Evolutionary conservation across 345 rosid genomes (phyloP), one percentile per base, ranked within the genome.

Genomic region (Camelina hispida): DNA sequence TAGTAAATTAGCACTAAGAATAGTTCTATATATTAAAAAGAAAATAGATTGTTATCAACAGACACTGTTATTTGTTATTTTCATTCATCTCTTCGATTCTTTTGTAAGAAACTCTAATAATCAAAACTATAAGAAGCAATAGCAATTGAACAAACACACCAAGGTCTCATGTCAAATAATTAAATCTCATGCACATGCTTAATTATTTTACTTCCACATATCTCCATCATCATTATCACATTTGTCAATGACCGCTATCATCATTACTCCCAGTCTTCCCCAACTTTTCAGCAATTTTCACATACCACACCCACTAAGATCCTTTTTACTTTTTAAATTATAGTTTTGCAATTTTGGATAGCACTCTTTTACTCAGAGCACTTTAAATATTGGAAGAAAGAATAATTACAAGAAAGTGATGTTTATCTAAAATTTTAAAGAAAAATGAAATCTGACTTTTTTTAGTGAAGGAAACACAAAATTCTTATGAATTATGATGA

Each of bases 201-300:
- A 73, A 84, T 87, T 62, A 87, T 87, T 82, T 76, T 81, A 88
- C 82, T 81, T 84, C 84, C 79, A 7, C 72, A 73, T 72, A 75
- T 76, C 79, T 1, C 83, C 79, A 78, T 78, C 75, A 66, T 60
- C 77, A 78, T 79, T 69, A 52, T 80, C 44, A 68, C 32, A 40
- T 61, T 38, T 61, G 66, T 53, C 72, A 40, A 13, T 69, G 35
- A 40, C 66, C 42, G 17, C 11, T 3, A 42, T 18, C 13, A 58
- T 59, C 17, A 47, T 37, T 53, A 64, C 16, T 16, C 23, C 40
- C 25, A 5, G 25, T 43, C 40, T 32, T 4, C 35, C 22, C 51
- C n/a, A 18, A 54, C 65, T 32, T 65, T 65, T 28, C 44, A 23
- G 43, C 55, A 53, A 11, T 66, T 74, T 28, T 47, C 13, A 20